These are phyloP conservation scores for Trichoderma reesei DNA, from an alignment of 495 filamentous ascomycete species.

Conservation along the genomic window DNA sequence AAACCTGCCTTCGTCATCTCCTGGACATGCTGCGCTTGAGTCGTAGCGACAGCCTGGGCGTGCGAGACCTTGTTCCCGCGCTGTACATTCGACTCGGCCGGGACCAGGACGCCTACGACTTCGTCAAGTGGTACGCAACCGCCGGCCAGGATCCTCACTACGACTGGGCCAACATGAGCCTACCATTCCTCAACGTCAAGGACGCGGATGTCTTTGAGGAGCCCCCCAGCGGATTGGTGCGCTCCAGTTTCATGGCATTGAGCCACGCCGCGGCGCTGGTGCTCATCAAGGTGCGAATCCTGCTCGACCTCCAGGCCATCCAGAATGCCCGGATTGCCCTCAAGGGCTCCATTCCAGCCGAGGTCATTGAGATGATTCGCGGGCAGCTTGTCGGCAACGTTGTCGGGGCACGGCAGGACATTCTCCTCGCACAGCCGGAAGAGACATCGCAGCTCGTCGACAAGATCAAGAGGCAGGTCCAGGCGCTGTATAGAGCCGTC, in stretches of 20 bases:
- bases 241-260: not conserved
- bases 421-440: not conserved
- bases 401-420: not conserved
- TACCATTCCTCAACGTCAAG: slow-evolving; percentile 25
- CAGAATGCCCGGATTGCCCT: not conserved
- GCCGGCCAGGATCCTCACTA: slow-evolving; percentile 19
- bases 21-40: slow-evolving; percentile 32
- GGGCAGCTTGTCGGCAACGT: not conserved
- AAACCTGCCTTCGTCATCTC: slow-evolving; percentile 20
- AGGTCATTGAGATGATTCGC: not conserved
- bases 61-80: slow-evolving; percentile 30
- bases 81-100: slow-evolving; percentile 36
- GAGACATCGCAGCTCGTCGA: not conserved
- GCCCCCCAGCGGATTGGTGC: no score
- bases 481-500: not conserved
- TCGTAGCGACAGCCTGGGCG: slow-evolving; percentile 36
- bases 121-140: slow-evolving; percentile 39
- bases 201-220: slow-evolving; percentile 29
- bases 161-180: slow-evolving; percentile 28
- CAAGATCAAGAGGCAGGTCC: not conserved
- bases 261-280: not conserved
- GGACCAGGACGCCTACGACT: slow-evolving; percentile 49
- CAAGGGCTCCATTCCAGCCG: not conserved
- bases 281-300: not conserved
- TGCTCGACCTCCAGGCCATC: not conserved